A percentile compares a stretch with the other conserved stretches of the same genome.
Evolutionary conservation across 805 yeast genomes (phyloP).

Genomic region (Saccharomycopsis synnaedendra): DNA sequence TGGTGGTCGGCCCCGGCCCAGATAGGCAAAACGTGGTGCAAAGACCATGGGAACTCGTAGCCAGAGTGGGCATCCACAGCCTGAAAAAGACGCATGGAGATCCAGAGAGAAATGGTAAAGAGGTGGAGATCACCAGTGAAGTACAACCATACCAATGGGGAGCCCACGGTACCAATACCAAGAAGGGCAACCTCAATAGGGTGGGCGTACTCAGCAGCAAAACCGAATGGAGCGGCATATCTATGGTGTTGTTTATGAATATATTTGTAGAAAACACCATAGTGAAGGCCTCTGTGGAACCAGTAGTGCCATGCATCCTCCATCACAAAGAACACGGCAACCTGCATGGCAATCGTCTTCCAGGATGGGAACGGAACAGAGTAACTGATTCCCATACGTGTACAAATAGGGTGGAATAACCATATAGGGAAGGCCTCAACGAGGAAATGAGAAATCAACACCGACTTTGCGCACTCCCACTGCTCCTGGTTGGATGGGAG

Average conservation of each 20-base stretch:
- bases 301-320: constrained; percentile 92
- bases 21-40: constrained; percentile 84
- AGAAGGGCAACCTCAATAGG: constrained; percentile 85
- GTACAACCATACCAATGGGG: constrained; percentile 78
- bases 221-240: constrained; percentile 95
- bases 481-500: constrained; percentile 56
- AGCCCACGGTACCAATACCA: constrained; percentile 94
- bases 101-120: constrained; percentile 85
- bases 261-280: constrained; percentile 79
- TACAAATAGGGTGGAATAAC: constrained; percentile 71
- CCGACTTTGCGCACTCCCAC: constrained; percentile 67
- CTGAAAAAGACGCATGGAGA: constrained; percentile 78
- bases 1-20: constrained; percentile 99
- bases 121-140: constrained; percentile 70
- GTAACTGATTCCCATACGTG: constrained; percentile 46
- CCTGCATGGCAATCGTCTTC: constrained; percentile 38
- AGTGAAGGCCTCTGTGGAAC: constrained; percentile 85
- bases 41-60: constrained; percentile 94
- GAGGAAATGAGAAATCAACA: constrained; percentile 56
- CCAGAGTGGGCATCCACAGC: constrained; percentile 98
- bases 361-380: constrained; percentile 59
- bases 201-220: constrained; percentile 96
- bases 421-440: constrained; percentile 78
- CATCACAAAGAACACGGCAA: constrained; percentile 54
- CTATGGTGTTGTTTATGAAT: constrained; percentile 97